Evolutionary conservation across 805 yeast species (phyloP).

Genomic region (Saturnispora silvae): DNA sequence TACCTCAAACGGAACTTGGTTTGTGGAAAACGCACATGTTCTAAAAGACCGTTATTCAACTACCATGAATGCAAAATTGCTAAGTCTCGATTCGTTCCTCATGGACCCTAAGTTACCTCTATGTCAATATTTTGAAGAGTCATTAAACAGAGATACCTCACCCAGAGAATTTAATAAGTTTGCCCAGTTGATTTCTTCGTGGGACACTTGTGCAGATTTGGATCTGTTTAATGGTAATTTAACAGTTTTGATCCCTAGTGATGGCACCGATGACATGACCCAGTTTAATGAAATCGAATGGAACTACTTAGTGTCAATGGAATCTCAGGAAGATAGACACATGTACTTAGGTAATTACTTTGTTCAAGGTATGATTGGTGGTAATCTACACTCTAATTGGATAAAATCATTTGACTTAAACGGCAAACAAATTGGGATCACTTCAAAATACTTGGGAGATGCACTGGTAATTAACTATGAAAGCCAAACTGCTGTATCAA

Average conservation of each 20-base stretch:
- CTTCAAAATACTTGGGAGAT: constrained; percentile 24
- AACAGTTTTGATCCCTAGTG: constrained; percentile 39
- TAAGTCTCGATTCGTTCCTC: constrained; percentile 45
- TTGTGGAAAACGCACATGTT: constrained; percentile 37
- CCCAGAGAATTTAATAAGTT: constrained; percentile 14
- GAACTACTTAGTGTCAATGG: constrained; percentile 29
- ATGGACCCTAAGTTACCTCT: constrained; percentile 26
- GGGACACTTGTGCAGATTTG: constrained; percentile 15
- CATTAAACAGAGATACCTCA: constrained; percentile 12
- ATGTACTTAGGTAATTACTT: constrained; percentile 26
- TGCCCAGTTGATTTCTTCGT: constrained; percentile 13
- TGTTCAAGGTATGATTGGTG: constrained; percentile 36
- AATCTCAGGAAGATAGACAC: constrained; percentile 24
- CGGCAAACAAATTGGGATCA: constrained; percentile 16
- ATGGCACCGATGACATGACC: constrained; percentile 22
- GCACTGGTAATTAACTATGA: constrained; percentile 25
- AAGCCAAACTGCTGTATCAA: constrained; percentile 20
- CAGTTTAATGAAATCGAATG: constrained; percentile 34
- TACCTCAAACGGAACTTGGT: constrained; percentile 16
- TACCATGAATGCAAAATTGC: constrained; percentile 55
- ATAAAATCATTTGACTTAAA: constrained; percentile 19
- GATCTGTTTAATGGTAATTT: constrained; percentile 20
- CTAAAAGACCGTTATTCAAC: constrained; percentile 47
- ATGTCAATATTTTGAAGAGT: constrained; percentile 26
- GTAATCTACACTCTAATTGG: constrained; percentile 21